phyloP scores from a whole-genome alignment of 257 asterid species.

The Fraxinus cuspidata region DNA sequence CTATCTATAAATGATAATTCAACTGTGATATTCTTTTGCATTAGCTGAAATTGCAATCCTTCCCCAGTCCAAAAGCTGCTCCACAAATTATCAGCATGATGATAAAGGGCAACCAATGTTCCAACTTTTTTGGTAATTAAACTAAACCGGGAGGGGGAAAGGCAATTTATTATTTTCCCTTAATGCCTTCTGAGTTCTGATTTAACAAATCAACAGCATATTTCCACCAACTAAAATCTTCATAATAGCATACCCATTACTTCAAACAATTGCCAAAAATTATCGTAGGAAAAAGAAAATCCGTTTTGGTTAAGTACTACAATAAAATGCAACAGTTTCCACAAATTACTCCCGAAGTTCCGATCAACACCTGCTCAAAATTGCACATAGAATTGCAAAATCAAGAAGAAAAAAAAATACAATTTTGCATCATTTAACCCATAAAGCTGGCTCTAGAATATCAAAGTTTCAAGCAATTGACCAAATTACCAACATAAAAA shows the following conservation, averaged over 20 bases:
- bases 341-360: slow-evolving; percentile 1
- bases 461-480: neutral
- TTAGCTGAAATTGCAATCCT: neutral
- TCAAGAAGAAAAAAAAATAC: slow-evolving; percentile 11
- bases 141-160: neutral
- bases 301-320: slow-evolving; percentile 1
- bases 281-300: neutral
- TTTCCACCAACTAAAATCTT: slow-evolving; percentile 9
- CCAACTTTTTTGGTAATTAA: neutral
- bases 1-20: neutral
- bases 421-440: slow-evolving; percentile 10
- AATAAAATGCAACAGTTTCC: slow-evolving; percentile 7
- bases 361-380: slow-evolving; percentile 13
- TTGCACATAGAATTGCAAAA: neutral
- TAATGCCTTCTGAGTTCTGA: neutral
- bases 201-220: slow-evolving; percentile 10
- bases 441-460: neutral
- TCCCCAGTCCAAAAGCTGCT: neutral
- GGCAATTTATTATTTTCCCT: neutral
- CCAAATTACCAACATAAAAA: slow-evolving; percentile 12
- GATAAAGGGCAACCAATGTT: neutral
- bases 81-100: neutral
- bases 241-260: slow-evolving; percentile 8
- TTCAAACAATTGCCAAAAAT: slow-evolving; percentile 6
- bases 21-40: neutral